Evolutionary conservation across 2,329 filamentous ascomycete species (phyloP).

Genomic region (Cordyceps cicadae): DNA sequence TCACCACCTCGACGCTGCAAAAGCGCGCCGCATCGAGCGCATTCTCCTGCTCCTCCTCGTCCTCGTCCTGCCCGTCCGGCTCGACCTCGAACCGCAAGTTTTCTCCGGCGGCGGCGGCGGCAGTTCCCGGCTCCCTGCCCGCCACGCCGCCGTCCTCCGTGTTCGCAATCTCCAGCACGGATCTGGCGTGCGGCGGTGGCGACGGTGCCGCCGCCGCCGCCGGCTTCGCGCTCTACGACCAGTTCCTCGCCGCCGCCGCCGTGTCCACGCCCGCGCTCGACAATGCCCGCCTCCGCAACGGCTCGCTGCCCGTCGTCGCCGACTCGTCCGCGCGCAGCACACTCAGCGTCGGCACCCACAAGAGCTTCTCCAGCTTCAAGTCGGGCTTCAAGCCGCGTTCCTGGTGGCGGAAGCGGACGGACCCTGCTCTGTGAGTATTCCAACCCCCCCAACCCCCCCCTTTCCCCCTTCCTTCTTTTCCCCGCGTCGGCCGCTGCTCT

Average conservation of each 20-base stretch:
- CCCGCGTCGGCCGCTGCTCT: no score
- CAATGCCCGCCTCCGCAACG: conserved; percentile 33
- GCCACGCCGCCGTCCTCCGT: conserved; percentile 37
- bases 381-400: conserved; percentile 36
- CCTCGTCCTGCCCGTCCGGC: conserved; percentile 31
- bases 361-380: conserved; percentile 37
- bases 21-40: conserved; percentile 31
- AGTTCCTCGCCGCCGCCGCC: conserved; percentile 38
- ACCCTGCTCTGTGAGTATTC: conserved; percentile 19
- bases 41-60: conserved; percentile 27
- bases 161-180: conserved; percentile 20
- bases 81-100: conserved; percentile 35
- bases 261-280: conserved; percentile 28
- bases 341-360: conserved; percentile 37
- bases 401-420: conserved; percentile 32
- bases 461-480: neutral
- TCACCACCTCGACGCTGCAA: conserved; percentile 22
- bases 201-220: neutral
- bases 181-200: neutral
- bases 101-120: conserved; percentile 27
- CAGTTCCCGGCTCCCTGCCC: conserved; percentile 32
- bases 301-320: conserved; percentile 21
- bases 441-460: conserved; percentile 20
- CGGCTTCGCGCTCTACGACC: conserved; percentile 42
- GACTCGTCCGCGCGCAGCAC: conserved; percentile 30